phyloP scores from a whole-genome alignment of 2,329 filamentous ascomycete species.

The Orbilia brochopaga region DNA sequence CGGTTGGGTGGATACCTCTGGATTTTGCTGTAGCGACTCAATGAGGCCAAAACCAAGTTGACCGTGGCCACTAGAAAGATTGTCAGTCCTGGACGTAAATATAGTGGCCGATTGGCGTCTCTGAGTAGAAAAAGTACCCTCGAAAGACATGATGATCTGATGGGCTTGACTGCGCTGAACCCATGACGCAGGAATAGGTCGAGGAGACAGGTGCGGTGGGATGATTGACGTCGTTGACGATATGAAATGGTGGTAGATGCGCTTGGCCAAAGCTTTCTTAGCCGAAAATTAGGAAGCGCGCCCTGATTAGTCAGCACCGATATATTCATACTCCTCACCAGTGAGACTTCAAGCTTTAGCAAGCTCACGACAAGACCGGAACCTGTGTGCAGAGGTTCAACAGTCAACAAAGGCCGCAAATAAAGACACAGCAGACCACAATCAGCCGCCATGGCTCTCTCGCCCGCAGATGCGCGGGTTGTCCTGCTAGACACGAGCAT shows the following conservation, averaged over 20 bases:
- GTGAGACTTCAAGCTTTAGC: no score
- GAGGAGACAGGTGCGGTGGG: no score
- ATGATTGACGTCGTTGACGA: no score
- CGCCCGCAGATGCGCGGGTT: slow-evolving; percentile 71
- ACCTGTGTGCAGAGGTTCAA: no score
- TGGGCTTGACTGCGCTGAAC: slow-evolving; percentile 30
- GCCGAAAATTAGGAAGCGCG: no score
- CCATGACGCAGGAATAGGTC: slow-evolving; percentile 17
- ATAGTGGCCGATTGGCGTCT: background rate
- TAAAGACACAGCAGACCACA: background rate
- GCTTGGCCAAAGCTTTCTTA: no score
- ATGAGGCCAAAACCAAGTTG: slow-evolving; percentile 39
- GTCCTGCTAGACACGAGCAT: slow-evolving; percentile 84
- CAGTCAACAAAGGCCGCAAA: background rate
- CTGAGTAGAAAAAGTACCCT: slow-evolving; percentile 11
- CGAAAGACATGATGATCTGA: slow-evolving; percentile 35
- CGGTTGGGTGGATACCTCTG: slow-evolving; percentile 16
- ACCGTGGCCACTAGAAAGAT: slow-evolving; percentile 22
- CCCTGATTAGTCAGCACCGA: no score
- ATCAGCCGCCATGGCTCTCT: slow-evolving; percentile 1
- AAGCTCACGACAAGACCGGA: no score
- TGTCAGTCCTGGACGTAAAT: background rate
- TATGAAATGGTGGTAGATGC: no score
- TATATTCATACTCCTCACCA: no score
- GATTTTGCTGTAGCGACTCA: slow-evolving; percentile 43